Conservation (phyloP, 495 filamentous ascomycete species). For the Aspergillus leporis region DNA sequence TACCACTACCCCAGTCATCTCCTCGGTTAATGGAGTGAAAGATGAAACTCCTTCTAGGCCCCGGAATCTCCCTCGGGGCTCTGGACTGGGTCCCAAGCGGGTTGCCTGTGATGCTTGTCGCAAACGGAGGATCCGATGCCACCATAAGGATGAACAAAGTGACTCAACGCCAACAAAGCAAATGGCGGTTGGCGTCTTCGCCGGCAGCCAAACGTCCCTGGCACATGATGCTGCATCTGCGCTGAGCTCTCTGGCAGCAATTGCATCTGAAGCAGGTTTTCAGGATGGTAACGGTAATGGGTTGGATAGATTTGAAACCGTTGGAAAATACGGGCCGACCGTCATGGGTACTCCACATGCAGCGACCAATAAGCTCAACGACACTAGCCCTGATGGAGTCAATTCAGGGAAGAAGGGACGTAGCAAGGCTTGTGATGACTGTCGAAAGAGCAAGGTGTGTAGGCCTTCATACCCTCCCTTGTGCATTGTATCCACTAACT, state of each 20-base stretch:
- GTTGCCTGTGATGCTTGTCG: constrained; percentile 58
- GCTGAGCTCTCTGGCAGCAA: constrained; percentile 45
- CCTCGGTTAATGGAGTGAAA: constrained; percentile 22
- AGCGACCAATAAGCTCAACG: constrained; percentile 29
- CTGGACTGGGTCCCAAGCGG: constrained; percentile 51
- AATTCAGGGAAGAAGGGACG: constrained; percentile 52
- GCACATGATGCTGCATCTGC: constrained; percentile 49
- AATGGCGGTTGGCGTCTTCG: constrained; percentile 30
- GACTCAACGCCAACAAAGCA: constrained; percentile 34
- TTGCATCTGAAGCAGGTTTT: constrained; percentile 42
- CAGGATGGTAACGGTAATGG: constrained; percentile 26
- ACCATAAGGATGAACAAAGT: constrained; percentile 51
- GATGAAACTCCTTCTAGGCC: constrained; percentile 35
- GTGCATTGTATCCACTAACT: constrained; percentile 1
- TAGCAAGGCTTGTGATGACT: constrained; percentile 65
- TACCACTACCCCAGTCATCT: constrained; percentile 22
- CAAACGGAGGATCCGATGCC: constrained; percentile 53
- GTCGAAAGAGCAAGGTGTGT: constrained; percentile 66
- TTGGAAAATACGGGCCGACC: constrained; percentile 28
- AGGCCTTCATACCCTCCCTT: neutral
- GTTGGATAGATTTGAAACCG: constrained; percentile 32
- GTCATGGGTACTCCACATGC: constrained; percentile 33
- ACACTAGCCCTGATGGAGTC: constrained; percentile 37
- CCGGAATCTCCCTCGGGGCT: constrained; percentile 35
- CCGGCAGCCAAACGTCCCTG: constrained; percentile 36